Evolutionary conservation across 805 yeast genomes (phyloP).

Genomic region (Saccharomycopsis fibuligera): DNA sequence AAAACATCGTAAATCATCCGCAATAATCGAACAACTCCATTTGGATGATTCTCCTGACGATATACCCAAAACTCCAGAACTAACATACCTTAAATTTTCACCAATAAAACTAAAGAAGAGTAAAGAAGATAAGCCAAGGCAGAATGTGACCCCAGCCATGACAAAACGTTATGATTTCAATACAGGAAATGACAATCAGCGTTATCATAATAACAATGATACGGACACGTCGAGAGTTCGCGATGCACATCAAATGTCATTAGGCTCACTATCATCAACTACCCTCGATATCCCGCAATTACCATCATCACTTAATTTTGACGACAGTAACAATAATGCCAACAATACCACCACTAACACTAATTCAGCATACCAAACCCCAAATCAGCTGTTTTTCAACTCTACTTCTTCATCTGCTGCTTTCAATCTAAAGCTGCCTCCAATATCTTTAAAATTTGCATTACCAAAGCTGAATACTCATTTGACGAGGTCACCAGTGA

Average conservation of each 20-base stretch:
- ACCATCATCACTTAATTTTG: constrained; percentile 5
- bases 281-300: constrained; percentile 12
- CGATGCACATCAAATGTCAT: neutral
- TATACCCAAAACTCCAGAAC: constrained; percentile 21
- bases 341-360: neutral
- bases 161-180: neutral
- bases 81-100: constrained; percentile 20
- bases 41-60: constrained; percentile 22
- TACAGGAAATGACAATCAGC: neutral
- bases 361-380: neutral
- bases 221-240: neutral
- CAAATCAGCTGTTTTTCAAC: constrained; percentile 5
- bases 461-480: constrained; percentile 17
- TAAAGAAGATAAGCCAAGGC: neutral
- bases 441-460: constrained; percentile 16
- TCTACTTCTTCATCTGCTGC: constrained; percentile 4
- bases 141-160: neutral
- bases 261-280: constrained; percentile 3
- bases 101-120: constrained; percentile 13
- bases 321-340: neutral
- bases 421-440: constrained; percentile 8
- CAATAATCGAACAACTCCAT: constrained; percentile 15
- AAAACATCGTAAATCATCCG: constrained; percentile 6
- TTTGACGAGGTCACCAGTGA: constrained; percentile 15
- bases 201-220: neutral